Evolutionary conservation across 2,329 filamentous ascomycete genomes (phyloP), one percentile per base, ranked within the genome.

Genomic region (Camptophora hylomeconis): DNA sequence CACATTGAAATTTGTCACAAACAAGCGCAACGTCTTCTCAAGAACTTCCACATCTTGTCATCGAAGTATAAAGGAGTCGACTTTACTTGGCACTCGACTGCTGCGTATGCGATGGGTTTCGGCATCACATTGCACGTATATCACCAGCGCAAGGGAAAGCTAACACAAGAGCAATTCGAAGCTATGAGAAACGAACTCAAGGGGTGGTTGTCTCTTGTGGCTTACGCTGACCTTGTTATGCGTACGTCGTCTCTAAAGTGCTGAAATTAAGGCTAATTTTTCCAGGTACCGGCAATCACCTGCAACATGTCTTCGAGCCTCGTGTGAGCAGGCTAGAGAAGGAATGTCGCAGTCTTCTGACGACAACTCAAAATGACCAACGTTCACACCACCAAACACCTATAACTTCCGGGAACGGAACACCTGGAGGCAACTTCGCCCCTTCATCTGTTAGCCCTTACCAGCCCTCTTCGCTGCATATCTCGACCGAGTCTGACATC

Each of bases 1-100:
- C 47, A 48, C 32, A 36, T 52, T 6, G 40, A 47, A 14, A 36
- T 50, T 11, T 52, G 47, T 26, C 43, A 48, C 26, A 47, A 49
- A 11, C 29, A 45, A 7, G 40, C 48, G 16, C 41, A 38, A 24
- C 36, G 39, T n/a, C 42, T 52, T 24, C 41, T 52, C 16, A 32
- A 41, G 17, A 41, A 39, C 17, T 44, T 49, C 17, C 45, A 45
- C 26, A 35, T 32, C 7, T 27, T 46, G 6, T 42, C 38, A 4
- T 33, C 35, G 28, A 35, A 35, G 17, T 46, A 43, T 29, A 46
- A 46, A 27, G 38, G 38, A 12, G 41, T 40, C 8, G 43, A 46
- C 27, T 46, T 42, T 30, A 44, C 41, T 7, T 45, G 43, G 41
- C 38, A 46, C 26, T 40, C 35, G 11, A 40, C 36, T 3, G 32